phyloP scores from a whole-genome alignment of 352 stramenopile species.

The Labyrinthula sp. region DNA sequence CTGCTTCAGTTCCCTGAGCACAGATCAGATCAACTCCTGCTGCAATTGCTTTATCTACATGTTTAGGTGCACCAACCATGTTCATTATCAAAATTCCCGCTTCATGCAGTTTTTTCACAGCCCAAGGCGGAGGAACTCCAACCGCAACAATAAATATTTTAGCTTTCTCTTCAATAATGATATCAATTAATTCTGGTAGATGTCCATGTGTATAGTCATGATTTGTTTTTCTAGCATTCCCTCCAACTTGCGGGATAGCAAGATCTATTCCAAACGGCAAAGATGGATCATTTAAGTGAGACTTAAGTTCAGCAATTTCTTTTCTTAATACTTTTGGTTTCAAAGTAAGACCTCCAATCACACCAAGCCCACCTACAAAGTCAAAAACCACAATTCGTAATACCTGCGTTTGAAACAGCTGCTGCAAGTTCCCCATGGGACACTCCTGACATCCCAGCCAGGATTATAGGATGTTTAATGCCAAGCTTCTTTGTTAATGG shows the following conservation, averaged over 20 bases:
- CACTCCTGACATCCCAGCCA: conserved; percentile 23
- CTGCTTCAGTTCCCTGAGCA: conserved; percentile 14
- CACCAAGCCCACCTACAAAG: conserved; percentile 7
- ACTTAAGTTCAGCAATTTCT: conserved; percentile 26
- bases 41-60: conserved; percentile 24
- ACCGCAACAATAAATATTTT: conserved; percentile 22
- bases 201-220: conserved; percentile 28
- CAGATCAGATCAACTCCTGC: conserved; percentile 20
- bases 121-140: conserved; percentile 13
- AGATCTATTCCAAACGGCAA: conserved; percentile 26
- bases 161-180: conserved; percentile 26
- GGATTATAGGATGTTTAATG: conserved; percentile 24
- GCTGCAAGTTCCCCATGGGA: conserved; percentile 13
- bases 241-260: conserved; percentile 21
- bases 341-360: conserved; percentile 24
- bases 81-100: conserved; percentile 26
- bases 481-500: conserved; percentile 26
- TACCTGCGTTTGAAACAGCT: conserved; percentile 17
- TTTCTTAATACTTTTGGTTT: conserved; percentile 22
- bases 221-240: conserved; percentile 24
- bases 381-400: conserved; percentile 10
- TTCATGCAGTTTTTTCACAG: conserved; percentile 23
- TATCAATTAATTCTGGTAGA: conserved; percentile 24
- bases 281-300: conserved; percentile 8
- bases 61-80: conserved; percentile 26